Base-by-base conservation (phyloP, 2,329 filamentous ascomycete genomes). In the Ophiostoma novo-ulmi region DNA sequence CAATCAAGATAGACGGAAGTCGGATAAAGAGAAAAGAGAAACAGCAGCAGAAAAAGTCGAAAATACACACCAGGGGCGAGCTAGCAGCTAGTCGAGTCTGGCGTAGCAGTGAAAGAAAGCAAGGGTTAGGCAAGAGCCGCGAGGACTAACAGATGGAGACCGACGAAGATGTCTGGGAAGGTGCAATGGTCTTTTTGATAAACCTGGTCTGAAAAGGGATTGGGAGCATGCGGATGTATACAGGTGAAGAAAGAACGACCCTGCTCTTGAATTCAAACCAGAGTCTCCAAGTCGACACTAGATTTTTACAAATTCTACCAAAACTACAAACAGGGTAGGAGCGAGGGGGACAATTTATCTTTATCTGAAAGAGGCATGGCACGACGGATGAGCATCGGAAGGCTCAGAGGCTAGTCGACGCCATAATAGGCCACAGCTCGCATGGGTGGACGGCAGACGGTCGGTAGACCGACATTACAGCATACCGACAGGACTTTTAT, bases 341-440 rank as follows among this genome's bases (percentile, higher is more conserved):
- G 52, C 52, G 52, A 58, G 52, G 52, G 52, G 20, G 52, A 58
- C 20, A 58, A 26, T 55, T 22, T 55, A 58, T 58, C 52, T 58
- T 26, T 13, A 0, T 58, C 52, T 58, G n/a, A 58, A 58, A 58
- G 52, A 58, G 52, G 52, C n/a, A 58, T 26, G 52, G 52, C 52
- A 58, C 52, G 52, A 10, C 52, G 52, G 52, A 26, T 58, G 52
- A 58, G 52, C 52, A 58, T 58, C 52, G 52, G 52, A 22, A 58
- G 44, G 52, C 52, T 22, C 52, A 58, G 52, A 58, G 52, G 8
- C 52, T 58, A 58, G 52, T 58, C 52, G 52, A 26, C 44, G 44
- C 44, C 44, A 48, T 48, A 5, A n/a, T 48, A 5, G 39, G 14
- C 44, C 38, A 39, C 44, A n/a, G 44, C 17, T 5, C 17, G 17